Evolutionary conservation across 257 asterid genomes (phyloP), one percentile per base, ranked within the genome.

Genomic region (Eucommia ulmoides): DNA sequence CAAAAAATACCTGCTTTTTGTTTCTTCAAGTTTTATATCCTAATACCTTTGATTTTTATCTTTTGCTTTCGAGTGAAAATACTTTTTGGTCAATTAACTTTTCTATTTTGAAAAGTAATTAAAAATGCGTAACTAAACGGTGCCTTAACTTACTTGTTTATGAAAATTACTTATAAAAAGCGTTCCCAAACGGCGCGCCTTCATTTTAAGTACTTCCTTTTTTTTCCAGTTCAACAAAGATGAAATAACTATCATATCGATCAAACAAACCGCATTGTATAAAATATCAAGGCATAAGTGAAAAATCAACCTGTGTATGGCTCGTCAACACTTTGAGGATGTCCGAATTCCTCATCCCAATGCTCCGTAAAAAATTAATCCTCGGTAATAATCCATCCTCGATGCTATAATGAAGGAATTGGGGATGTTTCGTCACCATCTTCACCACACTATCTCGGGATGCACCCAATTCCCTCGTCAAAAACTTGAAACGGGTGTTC

Each of bases 351-450:
- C 45, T 65, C 93, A 88, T 71, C 53, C 95, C 97, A 26, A 80
- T 82, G 58, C 95, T 80, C 51, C 97, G 57, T 49, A 88, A 68
- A 69, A 88, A 88, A 52, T 80, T 73, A 65, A 88, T 84, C 62
- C 97, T 62, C 10, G 89, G 83, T 53, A 72, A 93, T 56, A 84
- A 60, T 50, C 97, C 97, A 54, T 75, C 89, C 70, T 88, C 94
- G 19, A 88, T 65, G 67, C 97, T 82, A 72, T 88, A 84, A 59
- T 88, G 97, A 76, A 88, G 94, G 49, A 84, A 51, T 68, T 88
- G 97, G 49, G 97, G 97, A 71, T 88, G 97, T 51, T 88, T 88
- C 2, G 76, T 77, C 23, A 88, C 97, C 95, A 88, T 84, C 81
- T 88, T 88, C 60, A 84, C 95, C 20, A 84, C 74, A 59, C 79